These are phyloP conservation scores for Cercospora sp. DNA, from an alignment of 2,329 filamentous ascomycete species.

Conservation along the genomic window DNA sequence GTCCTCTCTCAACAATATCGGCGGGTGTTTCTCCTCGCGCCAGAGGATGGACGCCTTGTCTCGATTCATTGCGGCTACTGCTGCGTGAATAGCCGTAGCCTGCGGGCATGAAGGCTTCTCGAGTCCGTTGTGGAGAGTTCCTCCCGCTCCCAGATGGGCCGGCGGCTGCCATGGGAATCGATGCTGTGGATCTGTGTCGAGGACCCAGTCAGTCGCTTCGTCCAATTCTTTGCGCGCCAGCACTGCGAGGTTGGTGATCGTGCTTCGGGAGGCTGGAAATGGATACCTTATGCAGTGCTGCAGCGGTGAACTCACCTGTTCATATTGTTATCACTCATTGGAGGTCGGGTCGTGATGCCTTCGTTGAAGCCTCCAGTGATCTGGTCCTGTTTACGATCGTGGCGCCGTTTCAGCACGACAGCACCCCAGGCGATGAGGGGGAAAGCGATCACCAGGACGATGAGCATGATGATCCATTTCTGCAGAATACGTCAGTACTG, in stretches of 20 bases:
- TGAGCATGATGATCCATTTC: conserved; percentile 79
- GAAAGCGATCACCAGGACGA: conserved; percentile 71
- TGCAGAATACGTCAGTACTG: conserved; percentile 23
- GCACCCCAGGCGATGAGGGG: conserved; percentile 65
- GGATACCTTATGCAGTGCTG: background rate
- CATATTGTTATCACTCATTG: conserved; percentile 22
- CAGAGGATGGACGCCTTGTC: conserved; percentile 22
- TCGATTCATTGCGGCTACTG: conserved; percentile 24
- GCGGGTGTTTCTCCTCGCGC: conserved; percentile 29
- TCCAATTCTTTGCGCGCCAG: background rate
- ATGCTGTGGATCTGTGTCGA: background rate
- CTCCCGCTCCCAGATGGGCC: conserved; percentile 22
- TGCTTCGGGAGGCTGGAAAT: background rate
- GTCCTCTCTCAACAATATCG: conserved; percentile 25
- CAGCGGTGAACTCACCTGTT: conserved; percentile 10
- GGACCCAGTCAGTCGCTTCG: background rate
- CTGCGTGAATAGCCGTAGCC: conserved; percentile 37
- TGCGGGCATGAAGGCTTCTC: conserved; percentile 40
- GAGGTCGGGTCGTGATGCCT: conserved; percentile 39
- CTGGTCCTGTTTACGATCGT: conserved; percentile 66
- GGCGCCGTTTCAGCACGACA: conserved; percentile 70
- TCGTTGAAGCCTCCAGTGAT: conserved; percentile 38
- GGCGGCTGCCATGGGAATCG: background rate
- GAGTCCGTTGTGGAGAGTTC: conserved; percentile 33
- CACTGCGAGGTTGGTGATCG: background rate